Base-by-base conservation (phyloP, 2,329 filamentous ascomycete species). In the Ophiostoma sp. region DNA sequence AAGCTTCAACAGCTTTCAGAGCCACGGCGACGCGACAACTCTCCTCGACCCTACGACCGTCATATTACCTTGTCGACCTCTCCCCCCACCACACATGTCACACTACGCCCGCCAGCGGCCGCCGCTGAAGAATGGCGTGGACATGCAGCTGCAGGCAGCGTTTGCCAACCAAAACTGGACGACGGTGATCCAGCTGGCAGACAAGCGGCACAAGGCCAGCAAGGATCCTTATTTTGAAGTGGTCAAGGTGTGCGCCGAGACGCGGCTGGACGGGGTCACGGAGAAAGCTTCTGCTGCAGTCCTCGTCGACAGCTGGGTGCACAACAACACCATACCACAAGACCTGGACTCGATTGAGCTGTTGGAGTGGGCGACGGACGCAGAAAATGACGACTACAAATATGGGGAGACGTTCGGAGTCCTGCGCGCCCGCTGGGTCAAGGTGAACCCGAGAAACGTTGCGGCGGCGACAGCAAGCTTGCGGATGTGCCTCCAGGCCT, bases 161-260 rank as follows among this genome's bases (percentile, higher is more conserved):
- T 90, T 88, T 73, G 82, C 83, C 55, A 86, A 88, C 71, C 82
- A 84, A 70, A 87, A 87, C 79, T 90, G 87, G 88, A 76, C 82
- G 22, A 80, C 81, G 19, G 87, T 85, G 71, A 81, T 85, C 33
- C 86, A 85, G 36, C 82, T 89, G 17, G 87, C 88, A 17, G 85
- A 87, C 75, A 86, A 87, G 79, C 82, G 86, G 36, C 81, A 82
- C 73, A 84, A 84, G 76, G 79, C 82, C 1, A 82, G 82, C 57
- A 87, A 87, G 70, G 87, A 89, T 57, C 82, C 85, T 8, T 90
- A 89, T 77, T 89, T 86, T 76, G 84, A 88, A 81, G 87, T 89
- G 31, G 80, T 87, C 73, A 87, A 84, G 76, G 78, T 85, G 52
- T 85, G 83, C 72, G 87, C 87, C 17, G 85, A 87, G 78, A 85